Conservation (phyloP, 441 rosid species). For the Mallotus japonicus region DNA sequence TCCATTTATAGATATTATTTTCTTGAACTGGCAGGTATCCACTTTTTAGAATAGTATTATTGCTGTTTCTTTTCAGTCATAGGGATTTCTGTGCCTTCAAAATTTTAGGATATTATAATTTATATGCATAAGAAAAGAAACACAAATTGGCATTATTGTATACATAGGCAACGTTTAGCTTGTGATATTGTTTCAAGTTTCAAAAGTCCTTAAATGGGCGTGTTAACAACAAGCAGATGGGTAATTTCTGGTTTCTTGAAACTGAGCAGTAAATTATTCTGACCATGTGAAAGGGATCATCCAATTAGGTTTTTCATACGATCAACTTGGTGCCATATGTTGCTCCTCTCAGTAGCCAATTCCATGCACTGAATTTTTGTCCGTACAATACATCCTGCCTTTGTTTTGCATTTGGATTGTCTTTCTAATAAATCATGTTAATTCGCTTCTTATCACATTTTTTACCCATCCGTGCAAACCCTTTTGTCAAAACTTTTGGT, state of each 20-base stretch:
- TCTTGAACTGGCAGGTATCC: background rate
- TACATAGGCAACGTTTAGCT: background rate
- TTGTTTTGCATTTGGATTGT: background rate
- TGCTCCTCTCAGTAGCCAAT: background rate
- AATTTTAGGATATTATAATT: background rate
- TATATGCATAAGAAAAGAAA: background rate
- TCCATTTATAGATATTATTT: background rate
- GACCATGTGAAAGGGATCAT: background rate
- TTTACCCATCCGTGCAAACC: background rate
- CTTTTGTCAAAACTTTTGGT: background rate
- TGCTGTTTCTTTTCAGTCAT: constrained; percentile 7
- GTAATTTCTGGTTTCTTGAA: background rate
- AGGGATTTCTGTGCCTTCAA: background rate
- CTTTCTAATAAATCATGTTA: background rate
- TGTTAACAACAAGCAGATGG: background rate
- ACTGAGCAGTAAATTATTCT: background rate
- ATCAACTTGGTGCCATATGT: background rate
- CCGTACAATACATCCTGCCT: background rate
- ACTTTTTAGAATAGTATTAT: background rate
- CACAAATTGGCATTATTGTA: background rate
- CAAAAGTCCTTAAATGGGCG: background rate
- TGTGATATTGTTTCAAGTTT: background rate
- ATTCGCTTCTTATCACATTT: background rate
- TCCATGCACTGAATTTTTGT: background rate
- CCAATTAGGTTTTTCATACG: background rate